phyloP scores from a whole-genome alignment of 495 filamentous ascomycete genomes.

The Xeromyces bisporus region DNA sequence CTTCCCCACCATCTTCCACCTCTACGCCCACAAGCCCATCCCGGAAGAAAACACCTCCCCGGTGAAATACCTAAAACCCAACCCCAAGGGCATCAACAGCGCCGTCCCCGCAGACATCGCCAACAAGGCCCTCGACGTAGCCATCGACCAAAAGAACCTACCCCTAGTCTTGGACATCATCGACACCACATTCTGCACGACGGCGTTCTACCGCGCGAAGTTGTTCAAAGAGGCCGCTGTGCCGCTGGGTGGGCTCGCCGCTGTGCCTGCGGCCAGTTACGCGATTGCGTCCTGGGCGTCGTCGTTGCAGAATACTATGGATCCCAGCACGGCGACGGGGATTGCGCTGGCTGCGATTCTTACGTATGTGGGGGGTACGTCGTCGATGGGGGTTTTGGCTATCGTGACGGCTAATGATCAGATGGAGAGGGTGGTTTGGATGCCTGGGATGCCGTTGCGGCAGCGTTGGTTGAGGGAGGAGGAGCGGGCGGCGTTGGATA shows the following conservation, averaged over 20 bases:
- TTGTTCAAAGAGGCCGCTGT: slow-evolving; percentile 32
- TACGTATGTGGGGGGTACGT: slow-evolving; percentile 64
- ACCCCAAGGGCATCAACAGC: slow-evolving; percentile 48
- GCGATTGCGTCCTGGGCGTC: slow-evolving; percentile 37
- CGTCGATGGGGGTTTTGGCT: slow-evolving; percentile 66
- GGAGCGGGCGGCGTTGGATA: slow-evolving; percentile 78
- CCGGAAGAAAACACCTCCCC: slow-evolving; percentile 42
- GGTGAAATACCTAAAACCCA: slow-evolving; percentile 41
- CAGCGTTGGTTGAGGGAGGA: slow-evolving; percentile 87
- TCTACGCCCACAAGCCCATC: slow-evolving; percentile 72
- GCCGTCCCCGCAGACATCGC: slow-evolving; percentile 53
- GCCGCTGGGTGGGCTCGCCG: slow-evolving; percentile 33
- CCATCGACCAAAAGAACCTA: slow-evolving; percentile 61
- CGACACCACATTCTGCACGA: slow-evolving; percentile 55
- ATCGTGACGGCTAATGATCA: slow-evolving; percentile 79
- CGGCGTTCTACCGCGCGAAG: slow-evolving; percentile 56
- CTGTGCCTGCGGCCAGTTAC: slow-evolving; percentile 55
- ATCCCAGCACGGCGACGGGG: slow-evolving; percentile 49
- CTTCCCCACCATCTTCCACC: slow-evolving; percentile 59
- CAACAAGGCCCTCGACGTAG: slow-evolving; percentile 52
- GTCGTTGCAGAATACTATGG: slow-evolving; percentile 53
- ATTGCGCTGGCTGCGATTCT: slow-evolving; percentile 65
- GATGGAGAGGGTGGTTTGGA: slow-evolving; percentile 85
- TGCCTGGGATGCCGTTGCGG: slow-evolving; percentile 56
- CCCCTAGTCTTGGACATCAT: slow-evolving; percentile 63